Percentiles rank a stretch among this genome's conserved stretches.
These are phyloP conservation scores for Pisolithus sp. DNA, from an alignment of 768 basidiomycete species.

Conservation along the genomic window DNA sequence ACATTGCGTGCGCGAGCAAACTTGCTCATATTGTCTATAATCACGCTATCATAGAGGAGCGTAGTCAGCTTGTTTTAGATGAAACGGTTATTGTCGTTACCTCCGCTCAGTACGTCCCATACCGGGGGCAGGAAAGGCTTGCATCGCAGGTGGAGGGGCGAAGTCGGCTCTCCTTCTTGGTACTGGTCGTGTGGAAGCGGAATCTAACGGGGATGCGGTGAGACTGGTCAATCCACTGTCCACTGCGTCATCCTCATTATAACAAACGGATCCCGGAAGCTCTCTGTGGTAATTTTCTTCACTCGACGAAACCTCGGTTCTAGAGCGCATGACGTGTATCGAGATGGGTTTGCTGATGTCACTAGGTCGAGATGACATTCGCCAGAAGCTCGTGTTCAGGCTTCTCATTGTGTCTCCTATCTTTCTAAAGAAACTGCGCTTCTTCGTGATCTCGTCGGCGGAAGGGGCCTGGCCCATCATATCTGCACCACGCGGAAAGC, in stretches of 20 bases:
- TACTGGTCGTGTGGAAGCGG: conserved; percentile 58
- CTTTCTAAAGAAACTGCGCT: conserved; percentile 60
- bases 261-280: conserved; percentile 25
- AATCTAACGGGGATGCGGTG: conserved; percentile 54
- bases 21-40: conserved; percentile 50
- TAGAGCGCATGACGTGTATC: conserved; percentile 18
- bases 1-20: conserved; percentile 34
- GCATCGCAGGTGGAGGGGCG: conserved; percentile 45
- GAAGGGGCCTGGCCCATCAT: conserved; percentile 25
- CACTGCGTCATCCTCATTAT: conserved; percentile 31
- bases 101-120: conserved; percentile 20
- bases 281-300: conserved; percentile 29
- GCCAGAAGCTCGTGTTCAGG: conserved; percentile 56
- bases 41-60: conserved; percentile 29
- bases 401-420: conserved; percentile 59
- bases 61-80: not conserved
- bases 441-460: conserved; percentile 57
- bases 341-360: conserved; percentile 57
- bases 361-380: conserved; percentile 34
- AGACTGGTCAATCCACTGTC: conserved; percentile 35
- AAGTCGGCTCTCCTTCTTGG: conserved; percentile 67
- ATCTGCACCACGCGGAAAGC: conserved; percentile 40
- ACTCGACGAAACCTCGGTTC: conserved; percentile 18
- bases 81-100: conserved; percentile 7
- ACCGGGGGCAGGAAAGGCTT: conserved; percentile 13